Base-by-base conservation (phyloP, 1,139 yeast genomes). In the Wickerhamomyces sp. region DNA sequence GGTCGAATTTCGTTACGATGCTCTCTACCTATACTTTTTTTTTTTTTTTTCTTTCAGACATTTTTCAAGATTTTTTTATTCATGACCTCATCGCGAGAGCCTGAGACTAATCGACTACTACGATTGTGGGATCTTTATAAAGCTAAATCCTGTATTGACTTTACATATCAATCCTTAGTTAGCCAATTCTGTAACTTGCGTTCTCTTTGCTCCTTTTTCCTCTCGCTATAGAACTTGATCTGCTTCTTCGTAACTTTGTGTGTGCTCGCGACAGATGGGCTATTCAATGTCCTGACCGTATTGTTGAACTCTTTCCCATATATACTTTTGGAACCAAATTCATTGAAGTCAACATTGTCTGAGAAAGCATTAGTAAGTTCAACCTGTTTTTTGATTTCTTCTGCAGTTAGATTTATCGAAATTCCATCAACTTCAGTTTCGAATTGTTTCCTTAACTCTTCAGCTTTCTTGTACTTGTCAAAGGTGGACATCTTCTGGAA, bases 391-490 rank as follows among this genome's bases (percentile, higher is more conserved):
- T 23, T 20, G 19, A 31, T 10, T 15, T 12, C 18, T 2, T 22
- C 12, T 22, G 19, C 13, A 9, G 20, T 18, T 8, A 24, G 15
- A 14, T 23, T 12, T 14, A 5, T 28, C 13, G 12, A 11, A 25
- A 13, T 9, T 4, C 11, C 13, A n/a, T 7, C 18, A 5, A 11
- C 8, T 7, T 17, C 23, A 16, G 23, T 29, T 15, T 28, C 30
- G 18, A 22, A 23, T 25, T 28, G 10, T 15, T 24, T 28, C 27
- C 33, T 38, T 19, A 38, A 20, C 6, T 29, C 26, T 15, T 35
- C 33, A 9, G 37, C 41, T 9, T 18, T 27, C 20, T 36, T 28
- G 18, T 38, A 38, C 18, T 38, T 38, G 12, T 30, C 39, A 26
- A 19, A 38, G 1, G 37, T 36, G 4, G 42, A 28, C 16, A 38